These are phyloP conservation scores for Waltergamsia citrina DNA, from an alignment of 2,329 filamentous ascomycete genomes.

Conservation along the genomic window DNA sequence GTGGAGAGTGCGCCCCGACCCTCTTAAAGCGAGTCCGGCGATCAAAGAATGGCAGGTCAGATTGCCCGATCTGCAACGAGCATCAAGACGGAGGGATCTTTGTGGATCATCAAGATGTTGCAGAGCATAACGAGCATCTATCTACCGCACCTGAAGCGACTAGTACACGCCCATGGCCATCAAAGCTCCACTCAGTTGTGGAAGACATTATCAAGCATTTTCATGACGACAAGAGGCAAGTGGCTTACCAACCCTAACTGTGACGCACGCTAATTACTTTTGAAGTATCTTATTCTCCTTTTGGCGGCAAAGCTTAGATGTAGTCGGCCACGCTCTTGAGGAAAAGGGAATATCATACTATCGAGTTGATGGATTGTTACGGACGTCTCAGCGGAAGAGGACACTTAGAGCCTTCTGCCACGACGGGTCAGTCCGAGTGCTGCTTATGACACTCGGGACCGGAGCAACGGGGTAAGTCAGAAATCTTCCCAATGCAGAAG, in stretches of 20 bases:
- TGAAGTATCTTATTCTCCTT: constrained; percentile 34
- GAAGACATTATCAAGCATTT: no score
- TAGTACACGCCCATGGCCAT: no score
- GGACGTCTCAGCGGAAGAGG: constrained; percentile 21
- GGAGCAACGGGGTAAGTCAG: constrained; percentile 32
- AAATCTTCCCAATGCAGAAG: neutral
- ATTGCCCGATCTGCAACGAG: no score
- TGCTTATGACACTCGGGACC: constrained; percentile 44
- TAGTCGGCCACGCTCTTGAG: constrained; percentile 21
- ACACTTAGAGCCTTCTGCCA: constrained; percentile 27
- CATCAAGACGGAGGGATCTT: no score
- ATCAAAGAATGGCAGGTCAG: no score
- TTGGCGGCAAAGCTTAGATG: constrained; percentile 31
- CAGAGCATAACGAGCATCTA: no score
- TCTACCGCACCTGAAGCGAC: no score
- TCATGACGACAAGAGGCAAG: neutral
- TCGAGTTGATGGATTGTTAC: constrained; percentile 33
- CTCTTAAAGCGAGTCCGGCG: no score
- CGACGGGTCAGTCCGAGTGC: constrained; percentile 17
- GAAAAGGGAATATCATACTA: constrained; percentile 15
- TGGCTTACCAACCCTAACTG: neutral
- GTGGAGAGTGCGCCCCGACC: no score
- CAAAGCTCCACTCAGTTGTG: no score
- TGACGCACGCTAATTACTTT: neutral
- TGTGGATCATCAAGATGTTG: no score